Percentiles rank a stretch among this genome's conserved stretches.
These are phyloP conservation scores for Lentinula lateritia DNA, from an alignment of 768 basidiomycete genomes.

Conservation along the genomic window DNA sequence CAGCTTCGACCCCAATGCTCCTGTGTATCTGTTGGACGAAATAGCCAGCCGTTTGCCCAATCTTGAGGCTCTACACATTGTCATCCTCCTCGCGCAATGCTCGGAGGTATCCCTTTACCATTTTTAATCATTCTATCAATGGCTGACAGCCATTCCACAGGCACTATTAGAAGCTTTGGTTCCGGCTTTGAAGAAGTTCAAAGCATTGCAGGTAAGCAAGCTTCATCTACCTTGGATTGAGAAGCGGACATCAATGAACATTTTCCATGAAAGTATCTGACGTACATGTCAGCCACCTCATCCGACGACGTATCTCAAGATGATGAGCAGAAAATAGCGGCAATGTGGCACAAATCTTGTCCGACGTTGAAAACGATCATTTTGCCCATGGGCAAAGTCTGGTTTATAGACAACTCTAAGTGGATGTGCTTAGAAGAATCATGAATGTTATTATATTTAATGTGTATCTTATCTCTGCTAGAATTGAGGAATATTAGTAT, in stretches of 20 bases:
- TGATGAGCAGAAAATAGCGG: slow-evolving; percentile 48
- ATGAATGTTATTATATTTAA: no score
- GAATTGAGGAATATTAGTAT: no score
- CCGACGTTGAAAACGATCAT: slow-evolving; percentile 61
- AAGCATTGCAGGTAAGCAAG: slow-evolving; percentile 24
- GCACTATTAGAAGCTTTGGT: slow-evolving; percentile 36
- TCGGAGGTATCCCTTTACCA: slow-evolving; percentile 29
- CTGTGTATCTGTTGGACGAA: slow-evolving; percentile 38
- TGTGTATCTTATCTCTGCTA: no score
- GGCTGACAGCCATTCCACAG: slow-evolving; percentile 19
- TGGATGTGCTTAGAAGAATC: slow-evolving; percentile 5
- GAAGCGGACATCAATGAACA: background rate
- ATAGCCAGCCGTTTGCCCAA: slow-evolving; percentile 40
- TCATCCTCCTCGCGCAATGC: slow-evolving; percentile 46
- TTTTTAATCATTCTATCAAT: slow-evolving; percentile 6
- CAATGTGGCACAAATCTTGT: slow-evolving; percentile 50
- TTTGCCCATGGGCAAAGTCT: slow-evolving; percentile 55
- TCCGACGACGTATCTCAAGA: slow-evolving; percentile 16
- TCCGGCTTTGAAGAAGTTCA: slow-evolving; percentile 36
- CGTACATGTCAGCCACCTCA: slow-evolving; percentile 48
- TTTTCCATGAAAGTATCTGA: slow-evolving; percentile 38
- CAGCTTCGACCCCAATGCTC: slow-evolving; percentile 46
- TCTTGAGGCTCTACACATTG: slow-evolving; percentile 58
- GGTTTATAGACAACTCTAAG: slow-evolving; percentile 32
- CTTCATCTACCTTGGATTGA: background rate